Conservation (phyloP, 805 yeast species). For the Hanseniaspora valbyensis region DNA sequence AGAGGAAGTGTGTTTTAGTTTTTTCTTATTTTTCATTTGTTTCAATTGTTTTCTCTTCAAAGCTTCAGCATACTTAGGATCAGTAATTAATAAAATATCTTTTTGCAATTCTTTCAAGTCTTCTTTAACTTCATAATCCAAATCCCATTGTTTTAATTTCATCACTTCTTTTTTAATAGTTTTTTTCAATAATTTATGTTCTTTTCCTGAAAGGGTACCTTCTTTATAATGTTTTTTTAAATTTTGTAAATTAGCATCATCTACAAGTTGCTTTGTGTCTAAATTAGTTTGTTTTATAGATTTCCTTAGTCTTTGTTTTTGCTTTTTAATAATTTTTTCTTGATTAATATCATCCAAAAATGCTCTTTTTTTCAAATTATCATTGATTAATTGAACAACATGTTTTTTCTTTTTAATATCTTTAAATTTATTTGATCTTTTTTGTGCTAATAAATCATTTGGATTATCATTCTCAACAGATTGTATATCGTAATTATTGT, state of each 20-base stretch:
- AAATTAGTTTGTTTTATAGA: slow-evolving; percentile 20
- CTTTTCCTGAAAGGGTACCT: slow-evolving; percentile 28
- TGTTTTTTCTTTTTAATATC: slow-evolving; percentile 22
- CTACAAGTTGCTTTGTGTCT: slow-evolving; percentile 23
- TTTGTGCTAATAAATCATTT: slow-evolving; percentile 26
- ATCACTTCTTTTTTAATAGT: slow-evolving; percentile 31
- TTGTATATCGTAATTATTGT: slow-evolving; percentile 26
- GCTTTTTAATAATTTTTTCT: slow-evolving; percentile 29
- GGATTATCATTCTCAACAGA: slow-evolving; percentile 36
- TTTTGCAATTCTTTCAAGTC: slow-evolving; percentile 36
- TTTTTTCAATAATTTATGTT: slow-evolving; percentile 29
- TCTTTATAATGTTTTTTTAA: slow-evolving; percentile 28
- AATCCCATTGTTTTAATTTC: slow-evolving; percentile 34
- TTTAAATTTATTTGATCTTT: slow-evolving; percentile 13
- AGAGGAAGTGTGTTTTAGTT: no score
- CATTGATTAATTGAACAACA: slow-evolving; percentile 33
- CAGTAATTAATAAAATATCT: slow-evolving; percentile 33
- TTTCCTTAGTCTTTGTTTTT: slow-evolving; percentile 26
- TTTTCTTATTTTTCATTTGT: slow-evolving; percentile 17
- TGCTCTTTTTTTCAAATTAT: slow-evolving; percentile 28
- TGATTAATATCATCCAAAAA: slow-evolving; percentile 30
- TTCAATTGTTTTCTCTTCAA: slow-evolving; percentile 25
- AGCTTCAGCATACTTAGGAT: slow-evolving; percentile 30
- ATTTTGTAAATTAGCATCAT: slow-evolving; percentile 29
- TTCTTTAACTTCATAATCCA: slow-evolving; percentile 30